Conservation (phyloP, 352 stramenopile genomes). For the Pseudoperonospora humuli region DNA sequence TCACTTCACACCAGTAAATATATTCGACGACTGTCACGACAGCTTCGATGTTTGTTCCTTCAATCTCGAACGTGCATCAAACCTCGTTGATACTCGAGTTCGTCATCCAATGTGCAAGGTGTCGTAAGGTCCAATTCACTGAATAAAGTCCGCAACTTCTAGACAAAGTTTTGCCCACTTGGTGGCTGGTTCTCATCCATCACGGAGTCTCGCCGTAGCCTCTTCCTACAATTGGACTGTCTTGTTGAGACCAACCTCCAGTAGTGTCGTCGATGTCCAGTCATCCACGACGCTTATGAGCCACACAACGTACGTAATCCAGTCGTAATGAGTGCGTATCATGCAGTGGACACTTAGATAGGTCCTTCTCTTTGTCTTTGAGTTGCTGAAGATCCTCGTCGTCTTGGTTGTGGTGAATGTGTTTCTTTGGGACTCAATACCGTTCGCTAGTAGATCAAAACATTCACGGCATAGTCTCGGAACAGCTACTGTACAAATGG, state of each 20-base stretch:
- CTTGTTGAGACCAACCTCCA: background rate
- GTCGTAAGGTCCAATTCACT: conserved; percentile 1
- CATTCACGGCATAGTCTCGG: too few relatives aligned
- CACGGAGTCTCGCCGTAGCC: conserved; percentile 7
- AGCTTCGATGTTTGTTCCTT: conserved; percentile 26
- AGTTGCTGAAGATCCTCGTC: conserved; percentile 7
- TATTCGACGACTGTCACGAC: conserved; percentile 52
- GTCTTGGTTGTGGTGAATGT: too few relatives aligned
- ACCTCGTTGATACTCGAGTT: conserved; percentile 2
- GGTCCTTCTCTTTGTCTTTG: background rate
- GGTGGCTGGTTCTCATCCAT: conserved; percentile 9
- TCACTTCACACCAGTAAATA: conserved; percentile 36
- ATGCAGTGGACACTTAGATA: conserved; percentile 11
- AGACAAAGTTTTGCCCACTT: conserved; percentile 1
- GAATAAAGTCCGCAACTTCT: conserved; percentile 16
- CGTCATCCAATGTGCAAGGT: background rate
- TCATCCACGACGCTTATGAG: conserved; percentile 1
- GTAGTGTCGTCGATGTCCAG: background rate
- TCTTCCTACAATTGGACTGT: conserved; percentile 22
- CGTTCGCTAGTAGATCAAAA: too few relatives aligned
- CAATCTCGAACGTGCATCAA: conserved; percentile 40
- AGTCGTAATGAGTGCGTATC: conserved; percentile 4
- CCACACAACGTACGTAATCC: conserved; percentile 14
- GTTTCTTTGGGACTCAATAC: too few relatives aligned
- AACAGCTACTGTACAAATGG: too few relatives aligned